Percentiles rank a stretch among this genome's conserved stretches.
Conservation (phyloP, 805 yeast species). For the Vanderwaltozyma verrucispora region DNA sequence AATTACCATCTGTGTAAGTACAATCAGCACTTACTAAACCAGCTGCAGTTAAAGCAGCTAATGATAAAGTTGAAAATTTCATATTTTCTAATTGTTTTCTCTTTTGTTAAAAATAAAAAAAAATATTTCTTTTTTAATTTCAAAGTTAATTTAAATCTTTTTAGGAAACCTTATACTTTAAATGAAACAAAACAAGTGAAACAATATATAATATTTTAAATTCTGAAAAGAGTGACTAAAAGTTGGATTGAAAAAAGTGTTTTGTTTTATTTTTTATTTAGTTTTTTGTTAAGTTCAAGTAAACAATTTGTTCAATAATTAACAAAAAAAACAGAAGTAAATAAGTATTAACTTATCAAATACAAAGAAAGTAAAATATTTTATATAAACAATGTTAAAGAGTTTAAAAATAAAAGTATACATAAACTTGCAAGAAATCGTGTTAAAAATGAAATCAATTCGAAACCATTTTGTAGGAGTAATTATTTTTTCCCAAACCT, state of each 20-base stretch:
- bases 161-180: neutral
- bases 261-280: neutral
- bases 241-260: constrained; percentile 14
- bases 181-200: neutral
- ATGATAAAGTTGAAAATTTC: constrained; percentile 5
- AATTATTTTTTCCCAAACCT: no score
- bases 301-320: neutral
- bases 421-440: no score
- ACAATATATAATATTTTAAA: neutral
- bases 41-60: constrained; percentile 16
- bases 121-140: neutral
- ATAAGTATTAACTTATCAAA: neutral
- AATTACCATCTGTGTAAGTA: constrained; percentile 51
- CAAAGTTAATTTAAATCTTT: neutral
- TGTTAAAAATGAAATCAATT: neutral
- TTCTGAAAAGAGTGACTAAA: constrained; percentile 19
- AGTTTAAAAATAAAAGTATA: no score
- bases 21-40: constrained; percentile 32
- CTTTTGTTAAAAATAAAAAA: no score
- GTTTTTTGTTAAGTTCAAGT: neutral
- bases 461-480: neutral
- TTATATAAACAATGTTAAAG: no score
- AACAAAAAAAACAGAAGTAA: neutral
- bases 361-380: no score
- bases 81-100: neutral